Base-by-base conservation (phyloP, 2,329 filamentous ascomycete genomes). In the Alternaria atra region DNA sequence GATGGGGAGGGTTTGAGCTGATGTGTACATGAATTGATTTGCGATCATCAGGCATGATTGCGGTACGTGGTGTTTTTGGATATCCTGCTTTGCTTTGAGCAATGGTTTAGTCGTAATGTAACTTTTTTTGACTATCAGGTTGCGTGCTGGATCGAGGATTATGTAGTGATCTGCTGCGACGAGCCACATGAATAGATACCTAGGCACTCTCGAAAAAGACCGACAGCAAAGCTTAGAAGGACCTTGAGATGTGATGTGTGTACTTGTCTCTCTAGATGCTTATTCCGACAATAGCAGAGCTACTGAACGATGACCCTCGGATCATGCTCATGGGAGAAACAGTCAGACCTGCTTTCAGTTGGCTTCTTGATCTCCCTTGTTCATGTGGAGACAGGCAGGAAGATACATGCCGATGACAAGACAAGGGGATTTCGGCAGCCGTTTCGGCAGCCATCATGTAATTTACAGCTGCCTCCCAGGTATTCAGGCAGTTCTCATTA, bases 21-120 rank as follows among this genome's bases (percentile, higher is more conserved):
- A 25, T 51, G 20, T 23, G 50, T 52, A 35, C 12, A 52, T 60
- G 57, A 46, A 20, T 7, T 10, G 42, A 37, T 30, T 34, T 29
- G 35, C 47, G 52, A 58, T 70, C 68, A 69, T 70, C 69, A 62
- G 68, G 70, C 52, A 71, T 71, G 66, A 67, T 65, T 55, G 52
- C 43, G 63, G 56, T 35, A 58, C 32, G 13, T 32, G 23, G 52
- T 50, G 43, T 43, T 51, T 50, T 52, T 34, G 32, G 43, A 46
- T 58, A 42, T 35, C 58, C 50, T 44, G 48, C 29, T 59, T 39
- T 61, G 29, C 35, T 53, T 48, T 37, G 29, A 10, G 43, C 35
- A 44, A n/a, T 52, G 40, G 10, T 51, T 43, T 27, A 43, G 35
- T 51, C 20, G 4, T 29, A 56, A 51, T 51, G 34, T 27, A 35